Evolutionary conservation across 768 basidiomycete species (phyloP).

Genomic region (Hemileccinum rubropunctum): DNA sequence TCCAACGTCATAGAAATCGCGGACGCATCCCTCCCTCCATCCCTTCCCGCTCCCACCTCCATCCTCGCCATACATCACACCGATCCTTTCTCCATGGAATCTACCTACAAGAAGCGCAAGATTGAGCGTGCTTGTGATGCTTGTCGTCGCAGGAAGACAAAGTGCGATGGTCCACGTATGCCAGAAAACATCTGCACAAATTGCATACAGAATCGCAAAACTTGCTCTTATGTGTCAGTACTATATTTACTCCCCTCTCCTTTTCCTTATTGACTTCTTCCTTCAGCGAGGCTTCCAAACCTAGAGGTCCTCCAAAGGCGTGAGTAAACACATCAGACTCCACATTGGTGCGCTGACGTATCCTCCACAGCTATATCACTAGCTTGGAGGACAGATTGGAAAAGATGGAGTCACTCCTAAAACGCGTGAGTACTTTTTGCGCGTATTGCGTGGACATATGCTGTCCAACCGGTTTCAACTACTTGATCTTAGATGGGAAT

Average conservation of each 20-base stretch:
- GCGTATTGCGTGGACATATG: neutral
- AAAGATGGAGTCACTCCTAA: constrained; percentile 51
- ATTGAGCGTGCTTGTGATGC: constrained; percentile 58
- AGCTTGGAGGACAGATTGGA: constrained; percentile 59
- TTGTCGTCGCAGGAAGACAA: constrained; percentile 57
- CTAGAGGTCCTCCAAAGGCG: constrained; percentile 68
- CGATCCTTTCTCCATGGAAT: constrained; percentile 4
- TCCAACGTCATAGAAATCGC: constrained; percentile 30
- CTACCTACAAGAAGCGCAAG: constrained; percentile 41
- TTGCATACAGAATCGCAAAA: constrained; percentile 47
- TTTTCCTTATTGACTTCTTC: constrained; percentile 2
- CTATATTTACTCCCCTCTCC: neutral
- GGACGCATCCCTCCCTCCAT: constrained; percentile 8
- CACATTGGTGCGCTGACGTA: neutral
- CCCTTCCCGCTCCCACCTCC: constrained; percentile 4
- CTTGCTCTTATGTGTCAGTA: constrained; percentile 60
- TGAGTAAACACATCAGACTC: constrained; percentile 32
- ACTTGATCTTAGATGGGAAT: neutral
- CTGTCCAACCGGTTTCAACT: neutral
- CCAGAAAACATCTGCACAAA: constrained; percentile 53
- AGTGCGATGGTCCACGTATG: constrained; percentile 58
- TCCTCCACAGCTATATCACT: constrained; percentile 47
- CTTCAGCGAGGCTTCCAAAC: constrained; percentile 58
- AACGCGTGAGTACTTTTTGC: constrained; percentile 39
- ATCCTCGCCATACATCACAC: constrained; percentile 11